Evolutionary conservation across 116 monocot genomes (phyloP).

Genomic region (Zostera marina): DNA sequence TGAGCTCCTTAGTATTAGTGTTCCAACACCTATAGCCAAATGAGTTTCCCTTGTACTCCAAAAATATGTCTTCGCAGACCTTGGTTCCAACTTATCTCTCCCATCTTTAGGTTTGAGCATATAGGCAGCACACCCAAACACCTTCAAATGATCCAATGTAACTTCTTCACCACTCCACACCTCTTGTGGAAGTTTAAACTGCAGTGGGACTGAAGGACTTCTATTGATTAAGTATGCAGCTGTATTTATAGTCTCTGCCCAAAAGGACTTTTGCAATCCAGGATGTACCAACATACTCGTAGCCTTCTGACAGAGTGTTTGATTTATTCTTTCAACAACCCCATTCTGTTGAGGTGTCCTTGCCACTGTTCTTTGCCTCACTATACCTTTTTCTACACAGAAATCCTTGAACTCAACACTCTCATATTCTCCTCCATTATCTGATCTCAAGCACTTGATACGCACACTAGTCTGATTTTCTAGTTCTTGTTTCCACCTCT

Average conservation of each 20-base stretch:
- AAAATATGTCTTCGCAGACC: background rate
- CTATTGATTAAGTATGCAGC: background rate
- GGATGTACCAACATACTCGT: background rate
- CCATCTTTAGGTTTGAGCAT: background rate
- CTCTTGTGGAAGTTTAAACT: background rate
- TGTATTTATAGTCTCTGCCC: background rate
- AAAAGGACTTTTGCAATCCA: background rate
- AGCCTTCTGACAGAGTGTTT: background rate
- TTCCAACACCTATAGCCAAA: constrained; percentile 4
- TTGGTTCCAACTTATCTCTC: constrained; percentile 1
- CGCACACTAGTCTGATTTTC: background rate
- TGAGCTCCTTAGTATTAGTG: background rate
- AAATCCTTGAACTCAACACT: background rate
- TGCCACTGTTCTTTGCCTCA: background rate
- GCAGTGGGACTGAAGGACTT: background rate
- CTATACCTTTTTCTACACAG: background rate
- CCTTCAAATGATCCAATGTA: background rate
- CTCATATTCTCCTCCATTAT: background rate
- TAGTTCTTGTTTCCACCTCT: background rate
- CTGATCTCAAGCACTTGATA: background rate
- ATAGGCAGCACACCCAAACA: background rate
- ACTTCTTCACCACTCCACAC: background rate
- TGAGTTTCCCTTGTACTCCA: background rate
- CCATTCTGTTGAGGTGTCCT: constrained; percentile 2
- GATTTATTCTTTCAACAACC: constrained; percentile 8